A percentile compares a stretch with the other conserved stretches of the same genome.
These are phyloP conservation scores for Avena eriantha DNA, from an alignment of 176 grass and related monocot species.

Conservation along the genomic window DNA sequence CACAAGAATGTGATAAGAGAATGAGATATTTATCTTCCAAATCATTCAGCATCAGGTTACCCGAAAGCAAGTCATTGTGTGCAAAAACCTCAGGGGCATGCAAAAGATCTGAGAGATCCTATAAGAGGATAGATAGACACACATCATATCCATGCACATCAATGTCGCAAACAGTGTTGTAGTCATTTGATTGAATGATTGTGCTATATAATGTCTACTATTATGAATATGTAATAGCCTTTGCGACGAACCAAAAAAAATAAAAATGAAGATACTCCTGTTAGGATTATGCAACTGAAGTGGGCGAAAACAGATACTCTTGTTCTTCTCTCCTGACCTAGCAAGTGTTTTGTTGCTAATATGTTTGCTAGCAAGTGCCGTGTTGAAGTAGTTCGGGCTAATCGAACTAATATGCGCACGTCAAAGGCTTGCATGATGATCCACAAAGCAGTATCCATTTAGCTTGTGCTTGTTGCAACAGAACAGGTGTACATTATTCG, in stretches of 20 bases:
- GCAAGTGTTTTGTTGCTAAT: too few species aligned
- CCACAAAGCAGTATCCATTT: not conserved
- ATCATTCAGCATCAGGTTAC: conserved; percentile 97
- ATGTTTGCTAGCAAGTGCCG: too few species aligned
- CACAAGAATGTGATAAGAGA: conserved; percentile 9
- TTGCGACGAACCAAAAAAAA: not conserved
- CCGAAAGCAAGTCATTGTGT: conserved; percentile 98
- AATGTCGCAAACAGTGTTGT: not conserved
- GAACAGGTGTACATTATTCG: not conserved
- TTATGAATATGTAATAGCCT: conserved; percentile 13
- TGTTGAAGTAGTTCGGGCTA: not conserved
- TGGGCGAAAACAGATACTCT: too few species aligned
- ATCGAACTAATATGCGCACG: not conserved
- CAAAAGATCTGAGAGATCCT: conserved; percentile 78
- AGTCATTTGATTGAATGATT: conserved; percentile 23
- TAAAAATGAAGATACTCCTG: not conserved
- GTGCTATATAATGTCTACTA: conserved; percentile 17
- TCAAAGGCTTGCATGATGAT: not conserved
- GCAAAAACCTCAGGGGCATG: conserved; percentile 74
- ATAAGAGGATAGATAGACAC: conserved; percentile 28
- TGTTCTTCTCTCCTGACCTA: too few species aligned
- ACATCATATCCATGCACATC: conserved; percentile 3
- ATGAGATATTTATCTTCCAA: conserved; percentile 60
- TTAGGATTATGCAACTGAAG: not conserved
- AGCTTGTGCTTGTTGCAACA: conserved; percentile 11